Conservation (phyloP, 129 eudicot genomes). For the Silybum marianum region DNA sequence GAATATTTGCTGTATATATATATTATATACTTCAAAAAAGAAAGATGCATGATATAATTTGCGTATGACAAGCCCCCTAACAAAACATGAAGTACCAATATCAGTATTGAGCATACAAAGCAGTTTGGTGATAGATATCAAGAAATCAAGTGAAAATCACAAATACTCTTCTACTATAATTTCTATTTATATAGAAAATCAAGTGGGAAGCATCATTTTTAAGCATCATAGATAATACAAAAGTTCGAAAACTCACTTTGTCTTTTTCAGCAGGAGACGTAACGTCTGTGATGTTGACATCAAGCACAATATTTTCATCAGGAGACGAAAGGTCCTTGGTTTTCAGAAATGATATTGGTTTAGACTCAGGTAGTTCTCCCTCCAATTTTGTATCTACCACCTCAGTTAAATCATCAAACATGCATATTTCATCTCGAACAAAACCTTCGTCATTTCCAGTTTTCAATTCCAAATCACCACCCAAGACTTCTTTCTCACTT, state of each 20-base stretch:
- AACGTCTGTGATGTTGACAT: neutral
- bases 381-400: conserved; percentile 20
- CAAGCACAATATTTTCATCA: conserved; percentile 4
- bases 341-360: neutral
- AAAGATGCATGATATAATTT: neutral
- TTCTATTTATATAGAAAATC: neutral
- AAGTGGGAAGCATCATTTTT: conserved; percentile 1
- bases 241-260: conserved; percentile 39
- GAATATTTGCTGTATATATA: too few species aligned
- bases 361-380: conserved; percentile 4
- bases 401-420: conserved; percentile 21
- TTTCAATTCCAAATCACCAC: conserved; percentile 21
- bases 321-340: conserved; percentile 20
- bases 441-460: conserved; percentile 6
- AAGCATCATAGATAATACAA: neutral
- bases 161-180: neutral
- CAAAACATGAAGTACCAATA: neutral
- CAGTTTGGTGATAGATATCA: neutral
- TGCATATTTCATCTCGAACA: conserved; percentile 6
- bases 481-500: conserved; percentile 10
- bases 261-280: conserved; percentile 20
- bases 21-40: neutral
- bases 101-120: neutral
- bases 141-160: neutral
- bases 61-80: neutral